These are phyloP conservation scores for Lachancea waltii DNA, from an alignment of 805 yeast genomes.

Conservation along the genomic window DNA sequence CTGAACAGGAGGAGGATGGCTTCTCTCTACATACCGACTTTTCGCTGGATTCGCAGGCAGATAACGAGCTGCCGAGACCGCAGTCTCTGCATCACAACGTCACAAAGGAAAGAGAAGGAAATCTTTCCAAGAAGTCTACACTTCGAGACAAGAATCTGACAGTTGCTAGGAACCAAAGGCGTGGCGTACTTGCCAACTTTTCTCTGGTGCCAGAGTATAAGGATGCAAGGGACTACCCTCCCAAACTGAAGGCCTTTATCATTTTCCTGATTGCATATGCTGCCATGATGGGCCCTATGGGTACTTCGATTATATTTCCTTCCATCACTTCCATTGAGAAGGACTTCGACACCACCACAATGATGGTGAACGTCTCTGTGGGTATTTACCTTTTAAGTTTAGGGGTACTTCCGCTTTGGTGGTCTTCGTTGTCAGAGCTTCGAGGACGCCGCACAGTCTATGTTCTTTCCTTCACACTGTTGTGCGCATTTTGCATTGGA, in stretches of 20 bases:
- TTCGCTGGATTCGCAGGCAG: constrained; percentile 1
- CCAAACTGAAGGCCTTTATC: constrained; percentile 42
- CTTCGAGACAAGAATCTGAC: constrained; percentile 15
- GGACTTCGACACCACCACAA: constrained; percentile 49
- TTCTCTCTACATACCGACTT: constrained; percentile 1
- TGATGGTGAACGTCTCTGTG: constrained; percentile 67
- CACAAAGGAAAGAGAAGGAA: background rate
- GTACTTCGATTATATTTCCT: constrained; percentile 76
- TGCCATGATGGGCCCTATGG: constrained; percentile 83
- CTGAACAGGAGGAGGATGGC: background rate
- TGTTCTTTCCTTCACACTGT: constrained; percentile 55
- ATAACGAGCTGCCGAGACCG: background rate
- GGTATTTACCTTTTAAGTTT: constrained; percentile 69
- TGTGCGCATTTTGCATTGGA: constrained; percentile 64
- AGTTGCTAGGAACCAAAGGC: constrained; percentile 34
- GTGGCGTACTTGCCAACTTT: constrained; percentile 53
- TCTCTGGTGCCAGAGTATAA: constrained; percentile 60
- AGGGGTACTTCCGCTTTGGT: constrained; percentile 83
- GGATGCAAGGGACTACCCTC: constrained; percentile 62
- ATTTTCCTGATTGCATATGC: constrained; percentile 65
- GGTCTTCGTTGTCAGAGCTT: constrained; percentile 74
- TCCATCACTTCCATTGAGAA: constrained; percentile 56
- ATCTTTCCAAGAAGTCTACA: constrained; percentile 5
- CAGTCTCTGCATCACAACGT: constrained; percentile 1
- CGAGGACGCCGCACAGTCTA: constrained; percentile 73